Evolutionary conservation across 805 yeast species (phyloP).

Genomic region (Zygoascus ofunaensis): DNA sequence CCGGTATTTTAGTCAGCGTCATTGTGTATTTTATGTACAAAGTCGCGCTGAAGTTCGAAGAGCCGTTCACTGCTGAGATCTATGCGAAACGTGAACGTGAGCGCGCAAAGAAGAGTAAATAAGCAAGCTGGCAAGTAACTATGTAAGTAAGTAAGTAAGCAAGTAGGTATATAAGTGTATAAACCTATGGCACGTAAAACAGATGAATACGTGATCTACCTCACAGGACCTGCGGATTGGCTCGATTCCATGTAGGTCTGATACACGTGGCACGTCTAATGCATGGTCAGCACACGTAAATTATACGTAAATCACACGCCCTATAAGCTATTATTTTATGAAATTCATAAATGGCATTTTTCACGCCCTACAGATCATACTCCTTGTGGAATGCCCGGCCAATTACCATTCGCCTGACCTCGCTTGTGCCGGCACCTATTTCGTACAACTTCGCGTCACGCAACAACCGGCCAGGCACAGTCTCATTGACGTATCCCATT

Average conservation of each 20-base stretch:
- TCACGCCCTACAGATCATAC: conserved; percentile 9
- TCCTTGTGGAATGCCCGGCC: conserved; percentile 28
- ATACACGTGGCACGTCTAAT: too few relatives aligned
- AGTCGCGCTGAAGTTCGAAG: conserved; percentile 81
- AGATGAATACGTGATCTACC: too few relatives aligned
- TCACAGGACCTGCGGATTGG: too few relatives aligned
- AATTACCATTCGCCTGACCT: conserved; percentile 27
- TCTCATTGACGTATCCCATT: conserved; percentile 28
- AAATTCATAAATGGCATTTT: neutral
- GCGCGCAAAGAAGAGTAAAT: conserved; percentile 22
- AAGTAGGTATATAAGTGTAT: too few relatives aligned
- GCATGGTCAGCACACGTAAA: too few relatives aligned
- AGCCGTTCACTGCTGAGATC: conserved; percentile 89
- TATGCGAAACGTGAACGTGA: conserved; percentile 62
- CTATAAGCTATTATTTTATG: too few relatives aligned
- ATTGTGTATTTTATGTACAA: conserved; percentile 75
- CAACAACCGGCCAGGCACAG: conserved; percentile 25
- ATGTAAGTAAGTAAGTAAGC: too few relatives aligned
- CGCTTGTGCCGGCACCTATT: conserved; percentile 28
- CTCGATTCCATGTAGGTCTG: too few relatives aligned
- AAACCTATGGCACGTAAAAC: too few relatives aligned
- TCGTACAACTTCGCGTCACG: conserved; percentile 29
- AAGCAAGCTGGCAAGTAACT: conserved; percentile 3
- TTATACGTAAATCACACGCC: too few relatives aligned
- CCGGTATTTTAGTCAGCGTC: conserved; percentile 66